Percentiles rank a stretch among this genome's conserved stretches.
Evolutionary conservation across 2,329 filamentous ascomycete species (phyloP).

Genomic region (Tolypocladium tundrense): DNA sequence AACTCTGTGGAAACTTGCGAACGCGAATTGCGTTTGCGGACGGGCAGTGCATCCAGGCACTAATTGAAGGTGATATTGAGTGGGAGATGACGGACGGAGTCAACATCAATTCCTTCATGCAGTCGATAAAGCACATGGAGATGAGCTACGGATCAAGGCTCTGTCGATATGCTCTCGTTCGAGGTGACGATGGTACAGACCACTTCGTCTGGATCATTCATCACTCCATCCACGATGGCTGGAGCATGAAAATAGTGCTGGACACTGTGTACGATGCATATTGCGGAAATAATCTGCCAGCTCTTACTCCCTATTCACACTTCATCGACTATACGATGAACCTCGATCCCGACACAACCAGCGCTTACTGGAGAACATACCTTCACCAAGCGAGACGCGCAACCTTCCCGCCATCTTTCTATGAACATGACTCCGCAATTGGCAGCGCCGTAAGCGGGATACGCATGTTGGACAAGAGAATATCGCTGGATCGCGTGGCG

Average conservation of each 20-base stretch:
- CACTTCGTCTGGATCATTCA: slow-evolving; percentile 10
- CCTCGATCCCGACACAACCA: neutral
- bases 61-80: neutral
- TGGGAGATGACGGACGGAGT: neutral
- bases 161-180: neutral
- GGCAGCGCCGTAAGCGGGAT: neutral
- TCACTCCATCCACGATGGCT: slow-evolving; percentile 12
- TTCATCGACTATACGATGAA: neutral
- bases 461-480: neutral
- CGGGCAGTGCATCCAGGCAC: neutral
- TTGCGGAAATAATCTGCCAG: neutral
- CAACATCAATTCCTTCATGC: neutral
- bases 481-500: neutral
- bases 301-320: slow-evolving; percentile 1
- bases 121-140: neutral
- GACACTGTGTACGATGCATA: slow-evolving; percentile 1
- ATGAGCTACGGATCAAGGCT: neutral
- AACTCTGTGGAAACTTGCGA: neutral
- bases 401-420: slow-evolving; percentile 1
- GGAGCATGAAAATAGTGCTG: neutral
- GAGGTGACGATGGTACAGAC: neutral
- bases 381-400: slow-evolving; percentile 2
- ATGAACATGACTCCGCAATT: neutral
- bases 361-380: slow-evolving; percentile 1
- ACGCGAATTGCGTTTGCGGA: neutral